Evolutionary conservation across 2,329 filamentous ascomycete species (phyloP).

Genomic region (Neonectria sp.): DNA sequence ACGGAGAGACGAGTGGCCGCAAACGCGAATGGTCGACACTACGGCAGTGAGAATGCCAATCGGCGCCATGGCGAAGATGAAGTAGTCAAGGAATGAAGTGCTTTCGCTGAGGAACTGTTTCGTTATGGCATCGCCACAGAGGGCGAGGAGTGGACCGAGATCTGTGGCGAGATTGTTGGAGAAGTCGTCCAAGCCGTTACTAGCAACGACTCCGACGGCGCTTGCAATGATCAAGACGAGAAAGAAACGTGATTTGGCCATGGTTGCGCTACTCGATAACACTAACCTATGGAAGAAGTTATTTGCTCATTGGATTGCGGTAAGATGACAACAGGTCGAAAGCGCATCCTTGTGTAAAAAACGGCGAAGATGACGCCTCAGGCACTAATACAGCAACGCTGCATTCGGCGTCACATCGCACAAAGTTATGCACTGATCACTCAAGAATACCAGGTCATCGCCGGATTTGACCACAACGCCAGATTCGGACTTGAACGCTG

Average conservation of each 20-base stretch:
- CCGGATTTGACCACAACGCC: too few species aligned
- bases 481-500: too few species aligned
- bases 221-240: neutral
- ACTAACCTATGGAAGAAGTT: neutral
- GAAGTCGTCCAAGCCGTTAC: neutral
- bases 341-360: too few species aligned
- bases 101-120: slow-evolving; percentile 57
- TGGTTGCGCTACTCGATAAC: neutral
- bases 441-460: too few species aligned
- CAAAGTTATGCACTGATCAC: too few species aligned
- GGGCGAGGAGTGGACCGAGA: slow-evolving; percentile 51
- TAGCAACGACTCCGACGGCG: neutral
- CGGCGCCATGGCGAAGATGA: slow-evolving; percentile 54
- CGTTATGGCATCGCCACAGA: slow-evolving; percentile 57
- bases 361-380: neutral
- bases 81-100: slow-evolving; percentile 47
- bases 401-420: too few species aligned
- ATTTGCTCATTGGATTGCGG: neutral
- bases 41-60: slow-evolving; percentile 59
- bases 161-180: slow-evolving; percentile 48
- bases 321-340: too few species aligned
- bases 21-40: slow-evolving; percentile 51
- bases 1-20: slow-evolving; percentile 48
- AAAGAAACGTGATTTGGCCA: neutral
- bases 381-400: neutral